Percentiles rank a stretch among this genome's conserved stretches.
phyloP scores from a whole-genome alignment of 2,329 filamentous ascomycete genomes.

The Falciphora oryzae region DNA sequence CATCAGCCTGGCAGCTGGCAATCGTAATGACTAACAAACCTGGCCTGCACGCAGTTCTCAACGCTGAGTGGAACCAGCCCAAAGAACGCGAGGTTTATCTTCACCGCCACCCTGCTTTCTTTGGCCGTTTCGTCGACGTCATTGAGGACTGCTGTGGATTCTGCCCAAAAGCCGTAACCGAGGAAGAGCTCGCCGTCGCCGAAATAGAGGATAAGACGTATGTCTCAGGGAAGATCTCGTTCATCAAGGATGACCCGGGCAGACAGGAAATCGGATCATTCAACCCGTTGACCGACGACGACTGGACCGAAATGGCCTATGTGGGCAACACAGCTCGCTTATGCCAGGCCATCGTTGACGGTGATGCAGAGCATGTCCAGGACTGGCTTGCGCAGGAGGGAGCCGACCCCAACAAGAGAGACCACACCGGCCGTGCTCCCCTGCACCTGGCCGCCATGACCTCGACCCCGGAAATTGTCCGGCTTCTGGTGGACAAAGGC shows the following conservation, averaged over 20 bases:
- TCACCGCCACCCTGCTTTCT: constrained; percentile 81
- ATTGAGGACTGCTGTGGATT: constrained; percentile 76
- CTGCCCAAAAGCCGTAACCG: constrained; percentile 64
- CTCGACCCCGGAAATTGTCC: constrained; percentile 65
- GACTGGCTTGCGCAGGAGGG: constrained; percentile 65
- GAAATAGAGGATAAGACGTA: constrained; percentile 70
- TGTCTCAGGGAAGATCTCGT: constrained; percentile 66
- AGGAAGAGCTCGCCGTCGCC: constrained; percentile 65
- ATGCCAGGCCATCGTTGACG: constrained; percentile 75
- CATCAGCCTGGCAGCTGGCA: too few relatives aligned
- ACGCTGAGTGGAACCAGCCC: constrained; percentile 79
- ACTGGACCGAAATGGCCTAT: constrained; percentile 91
- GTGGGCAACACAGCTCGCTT: constrained; percentile 71
- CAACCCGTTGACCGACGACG: constrained; percentile 72
- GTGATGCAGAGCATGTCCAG: constrained; percentile 62
- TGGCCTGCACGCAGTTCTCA: constrained; percentile 49
- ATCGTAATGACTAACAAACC: constrained; percentile 6
- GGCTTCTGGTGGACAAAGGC: constrained; percentile 64
- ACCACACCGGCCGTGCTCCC: constrained; percentile 73
- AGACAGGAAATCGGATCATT: constrained; percentile 68
- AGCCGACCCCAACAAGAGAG: constrained; percentile 65
- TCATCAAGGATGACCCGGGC: constrained; percentile 76
- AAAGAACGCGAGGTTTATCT: constrained; percentile 71
- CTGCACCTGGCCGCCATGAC: constrained; percentile 68
- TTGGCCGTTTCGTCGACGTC: constrained; percentile 68